phyloP scores from a whole-genome alignment of 345 rosid genomes.

The Euphorbia lathyris region DNA sequence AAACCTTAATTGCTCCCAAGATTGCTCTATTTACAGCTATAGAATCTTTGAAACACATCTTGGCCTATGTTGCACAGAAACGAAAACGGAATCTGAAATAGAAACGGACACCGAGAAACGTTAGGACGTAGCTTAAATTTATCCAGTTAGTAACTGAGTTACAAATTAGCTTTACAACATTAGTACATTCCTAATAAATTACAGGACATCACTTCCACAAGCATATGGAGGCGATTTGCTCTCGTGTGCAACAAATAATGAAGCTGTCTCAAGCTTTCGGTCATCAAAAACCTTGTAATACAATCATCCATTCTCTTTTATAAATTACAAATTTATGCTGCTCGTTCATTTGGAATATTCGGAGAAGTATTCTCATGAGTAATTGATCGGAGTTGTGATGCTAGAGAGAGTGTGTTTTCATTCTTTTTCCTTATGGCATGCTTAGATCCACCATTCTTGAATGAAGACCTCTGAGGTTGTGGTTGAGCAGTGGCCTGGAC shows the following conservation, averaged over 20 bases:
- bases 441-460: constrained; percentile 25
- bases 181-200: neutral
- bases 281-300: neutral
- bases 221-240: constrained; percentile 10
- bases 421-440: constrained; percentile 29
- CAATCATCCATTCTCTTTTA: neutral
- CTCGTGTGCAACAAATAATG: too few species aligned
- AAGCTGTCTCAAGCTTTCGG: neutral
- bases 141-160: neutral
- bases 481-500: constrained; percentile 17
- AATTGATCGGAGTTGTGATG: constrained; percentile 20
- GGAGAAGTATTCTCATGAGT: constrained; percentile 38
- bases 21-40: too few species aligned
- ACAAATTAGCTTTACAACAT: constrained; percentile 10
- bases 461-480: constrained; percentile 29
- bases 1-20: too few species aligned
- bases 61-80: neutral
- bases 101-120: too few species aligned
- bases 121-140: constrained; percentile 7
- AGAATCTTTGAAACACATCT: neutral
- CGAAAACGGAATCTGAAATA: too few species aligned
- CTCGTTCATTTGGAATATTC: constrained; percentile 30
- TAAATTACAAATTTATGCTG: neutral
- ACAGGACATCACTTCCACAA: constrained; percentile 15
- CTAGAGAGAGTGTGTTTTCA: constrained; percentile 18